These are phyloP conservation scores for Vigna angularis DNA, from an alignment of 306 rosid genomes.

Conservation along the genomic window DNA sequence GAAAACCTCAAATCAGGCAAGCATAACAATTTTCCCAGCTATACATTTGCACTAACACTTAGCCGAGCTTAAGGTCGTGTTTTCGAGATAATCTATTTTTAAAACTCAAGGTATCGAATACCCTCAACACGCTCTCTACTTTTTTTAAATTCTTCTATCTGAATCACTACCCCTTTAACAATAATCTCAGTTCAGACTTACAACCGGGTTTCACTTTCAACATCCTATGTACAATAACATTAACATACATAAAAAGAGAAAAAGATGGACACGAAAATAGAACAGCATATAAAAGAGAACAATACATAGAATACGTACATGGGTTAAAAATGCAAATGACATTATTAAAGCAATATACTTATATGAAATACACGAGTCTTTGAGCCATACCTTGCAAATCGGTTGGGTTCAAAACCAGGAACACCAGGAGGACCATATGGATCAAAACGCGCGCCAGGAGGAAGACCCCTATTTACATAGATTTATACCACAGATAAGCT, in stretches of 20 bases:
- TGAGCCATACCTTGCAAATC: conserved; percentile 64
- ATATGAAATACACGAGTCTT: not conserved
- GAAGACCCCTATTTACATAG: conserved; percentile 70
- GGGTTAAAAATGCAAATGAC: not conserved
- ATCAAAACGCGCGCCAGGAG: conserved; percentile 93
- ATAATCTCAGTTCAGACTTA: not conserved
- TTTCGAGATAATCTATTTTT: not conserved
- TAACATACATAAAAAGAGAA: not conserved
- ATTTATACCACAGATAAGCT: not conserved
- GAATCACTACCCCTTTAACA: conserved; percentile 11
- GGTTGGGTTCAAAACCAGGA: conserved; percentile 85
- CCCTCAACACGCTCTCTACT: not conserved
- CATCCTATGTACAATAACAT: not conserved
- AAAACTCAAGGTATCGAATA: not conserved
- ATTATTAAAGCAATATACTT: not conserved
- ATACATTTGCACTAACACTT: not conserved
- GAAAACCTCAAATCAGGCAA: not conserved
- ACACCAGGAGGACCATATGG: conserved; percentile 85
- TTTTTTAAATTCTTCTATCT: not conserved
- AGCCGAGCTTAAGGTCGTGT: not conserved
- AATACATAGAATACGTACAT: not conserved
- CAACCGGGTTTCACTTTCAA: not conserved
- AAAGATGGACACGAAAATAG: not conserved
- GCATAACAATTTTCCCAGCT: not conserved
- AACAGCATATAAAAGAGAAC: not conserved